Percentiles rank a stretch among this genome's conserved stretches.
Evolutionary conservation across 2,329 filamentous ascomycete genomes (phyloP).

Genomic region (Aureobasidium sp.): DNA sequence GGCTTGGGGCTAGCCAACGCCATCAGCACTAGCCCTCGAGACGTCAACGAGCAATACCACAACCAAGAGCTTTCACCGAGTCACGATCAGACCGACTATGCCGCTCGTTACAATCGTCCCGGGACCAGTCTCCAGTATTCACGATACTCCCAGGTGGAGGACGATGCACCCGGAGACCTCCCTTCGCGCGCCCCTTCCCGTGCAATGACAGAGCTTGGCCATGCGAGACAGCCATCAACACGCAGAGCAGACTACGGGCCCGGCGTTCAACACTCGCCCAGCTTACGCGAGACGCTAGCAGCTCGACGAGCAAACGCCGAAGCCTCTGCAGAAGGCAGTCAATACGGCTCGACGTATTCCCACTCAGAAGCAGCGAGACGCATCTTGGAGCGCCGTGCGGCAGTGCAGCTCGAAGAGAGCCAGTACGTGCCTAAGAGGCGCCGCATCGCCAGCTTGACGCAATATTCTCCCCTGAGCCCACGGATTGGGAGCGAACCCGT

Average conservation of each 20-base stretch:
- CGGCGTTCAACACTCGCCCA: constrained; percentile 17
- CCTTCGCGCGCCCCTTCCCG: constrained; percentile 41
- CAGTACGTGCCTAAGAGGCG: constrained; percentile 16
- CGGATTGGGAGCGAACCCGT: constrained; percentile 18
- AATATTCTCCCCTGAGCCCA: constrained; percentile 17
- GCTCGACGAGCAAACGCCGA: constrained; percentile 19
- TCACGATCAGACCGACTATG: constrained; percentile 17
- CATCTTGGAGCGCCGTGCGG: constrained; percentile 11
- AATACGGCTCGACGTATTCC: neutral
- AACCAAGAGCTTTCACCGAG: constrained; percentile 6
- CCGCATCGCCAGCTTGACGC: constrained; percentile 15
- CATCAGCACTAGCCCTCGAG: constrained; percentile 2
- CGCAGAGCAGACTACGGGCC: neutral
- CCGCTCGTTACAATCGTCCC: constrained; percentile 24
- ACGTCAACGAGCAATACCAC: neutral
- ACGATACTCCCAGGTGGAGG: constrained; percentile 27
- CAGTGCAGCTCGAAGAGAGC: constrained; percentile 10
- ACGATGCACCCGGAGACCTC: constrained; percentile 32
- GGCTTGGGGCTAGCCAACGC: constrained; percentile 5
- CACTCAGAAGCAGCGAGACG: constrained; percentile 4
- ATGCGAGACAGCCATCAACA: constrained; percentile 15
- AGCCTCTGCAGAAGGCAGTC: neutral
- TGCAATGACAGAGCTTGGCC: constrained; percentile 41
- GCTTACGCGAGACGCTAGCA: constrained; percentile 21
- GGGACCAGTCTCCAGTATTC: constrained; percentile 33